A percentile compares a stretch with the other conserved stretches of the same genome.
Conservation (phyloP, 495 filamentous ascomycete genomes). For the Chaetomium tenue region DNA sequence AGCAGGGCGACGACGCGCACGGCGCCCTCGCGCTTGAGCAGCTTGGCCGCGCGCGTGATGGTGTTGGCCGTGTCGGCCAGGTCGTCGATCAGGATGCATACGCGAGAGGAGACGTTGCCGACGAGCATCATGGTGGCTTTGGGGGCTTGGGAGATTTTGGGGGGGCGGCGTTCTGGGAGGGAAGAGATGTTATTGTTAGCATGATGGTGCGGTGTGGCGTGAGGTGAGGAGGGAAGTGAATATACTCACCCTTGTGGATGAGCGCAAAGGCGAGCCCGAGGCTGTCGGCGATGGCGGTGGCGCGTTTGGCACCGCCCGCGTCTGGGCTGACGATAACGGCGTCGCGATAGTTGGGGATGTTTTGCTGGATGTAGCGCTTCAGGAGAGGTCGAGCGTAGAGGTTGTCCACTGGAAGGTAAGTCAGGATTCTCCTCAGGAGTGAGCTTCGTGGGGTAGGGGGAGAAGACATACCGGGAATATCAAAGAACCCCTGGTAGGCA, state of each 20-base stretch:
- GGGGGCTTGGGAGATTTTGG: slow-evolving; percentile 82
- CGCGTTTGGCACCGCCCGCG: slow-evolving; percentile 93
- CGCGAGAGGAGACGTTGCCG: slow-evolving; percentile 76
- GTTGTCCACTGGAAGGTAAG: slow-evolving; percentile 67
- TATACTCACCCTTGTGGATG: slow-evolving; percentile 96
- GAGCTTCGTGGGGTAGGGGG: not conserved
- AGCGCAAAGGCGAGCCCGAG: slow-evolving; percentile 91
- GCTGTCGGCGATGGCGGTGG: slow-evolving; percentile 93
- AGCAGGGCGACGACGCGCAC: slow-evolving; percentile 83
- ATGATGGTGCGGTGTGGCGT: not conserved
- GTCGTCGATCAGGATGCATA: slow-evolving; percentile 89
- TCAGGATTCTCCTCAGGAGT: not conserved
- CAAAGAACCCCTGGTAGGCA: slow-evolving; percentile 83
- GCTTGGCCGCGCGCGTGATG: slow-evolving; percentile 93
- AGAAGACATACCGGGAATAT: slow-evolving; percentile 61
- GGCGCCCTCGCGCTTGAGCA: slow-evolving; percentile 91
- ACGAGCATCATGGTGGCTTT: slow-evolving; percentile 86
- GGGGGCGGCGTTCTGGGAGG: slow-evolving; percentile 79
- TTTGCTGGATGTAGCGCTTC: slow-evolving; percentile 83
- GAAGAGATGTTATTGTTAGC: too few species aligned
- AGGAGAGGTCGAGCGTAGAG: slow-evolving; percentile 85
- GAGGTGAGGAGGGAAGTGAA: slow-evolving; percentile 32
- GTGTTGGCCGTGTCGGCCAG: slow-evolving; percentile 95
- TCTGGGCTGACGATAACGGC: slow-evolving; percentile 95
- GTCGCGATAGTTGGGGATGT: slow-evolving; percentile 81